Conservation (phyloP, 345 rosid genomes). For the Salix koriyanagi region DNA sequence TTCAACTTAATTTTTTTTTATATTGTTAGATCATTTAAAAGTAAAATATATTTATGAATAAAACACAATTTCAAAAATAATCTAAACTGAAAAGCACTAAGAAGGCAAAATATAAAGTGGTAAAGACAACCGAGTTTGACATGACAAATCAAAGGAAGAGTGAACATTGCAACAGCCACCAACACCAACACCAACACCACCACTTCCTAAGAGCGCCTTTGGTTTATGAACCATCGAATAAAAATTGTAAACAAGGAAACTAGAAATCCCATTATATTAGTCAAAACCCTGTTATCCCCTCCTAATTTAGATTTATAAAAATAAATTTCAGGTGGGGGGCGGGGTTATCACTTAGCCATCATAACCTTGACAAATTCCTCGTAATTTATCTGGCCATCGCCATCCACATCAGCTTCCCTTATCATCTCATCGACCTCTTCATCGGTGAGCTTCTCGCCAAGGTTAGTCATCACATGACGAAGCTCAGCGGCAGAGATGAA, state of each 20-base stretch:
- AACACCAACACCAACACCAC: neutral
- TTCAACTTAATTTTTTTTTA: too few species aligned
- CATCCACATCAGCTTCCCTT: conserved; percentile 54
- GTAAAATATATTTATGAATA: too few species aligned
- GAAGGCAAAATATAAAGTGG: neutral
- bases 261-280: neutral
- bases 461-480: conserved; percentile 56
- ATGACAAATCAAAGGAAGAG: neutral
- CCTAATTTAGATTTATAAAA: neutral
- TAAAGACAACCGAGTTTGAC: neutral
- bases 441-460: conserved; percentile 50
- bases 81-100: too few species aligned
- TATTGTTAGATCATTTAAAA: too few species aligned
- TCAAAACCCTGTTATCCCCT: neutral
- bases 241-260: neutral
- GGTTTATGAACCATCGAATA: neutral
- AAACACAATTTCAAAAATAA: too few species aligned
- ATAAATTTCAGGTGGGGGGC: neutral
- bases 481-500: conserved; percentile 51
- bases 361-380: conserved; percentile 57
- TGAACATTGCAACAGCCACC: neutral
- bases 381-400: conserved; percentile 57
- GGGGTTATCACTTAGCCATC: conserved; percentile 50
- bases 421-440: conserved; percentile 63
- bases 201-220: neutral